Evolutionary conservation across 495 filamentous ascomycete species (phyloP), one percentile per base, ranked within the genome.

Genomic region (Aeminium ludgeri): DNA sequence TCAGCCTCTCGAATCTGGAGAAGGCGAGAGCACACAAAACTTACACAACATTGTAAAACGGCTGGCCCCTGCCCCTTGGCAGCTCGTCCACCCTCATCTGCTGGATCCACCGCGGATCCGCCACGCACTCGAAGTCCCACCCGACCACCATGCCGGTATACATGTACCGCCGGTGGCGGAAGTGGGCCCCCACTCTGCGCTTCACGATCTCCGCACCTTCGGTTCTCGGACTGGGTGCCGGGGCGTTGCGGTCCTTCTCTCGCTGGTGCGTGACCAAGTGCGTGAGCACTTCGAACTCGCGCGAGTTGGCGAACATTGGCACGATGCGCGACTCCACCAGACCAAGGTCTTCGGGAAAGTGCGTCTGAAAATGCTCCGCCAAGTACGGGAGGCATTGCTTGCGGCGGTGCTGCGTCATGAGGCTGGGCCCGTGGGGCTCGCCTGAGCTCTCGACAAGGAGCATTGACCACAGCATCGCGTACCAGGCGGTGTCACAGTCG

Each of bases 1-100:
- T 15, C 34, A 20, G 6, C 16, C 18, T 55, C 38, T 53, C 38
- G 45, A 23, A 34, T 33, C 20, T 28, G n/a, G 15, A 36, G 10
- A n/a, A n/a, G n/a, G n/a, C n/a, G n/a, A n/a, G n/a, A n/a, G n/a
- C n/a, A n/a, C 17, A 41, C 35, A 12, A 29, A 33, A 74, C 83
- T 54, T 61, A 91, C 84, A 92, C 54, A 44, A 78, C 77, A 54
- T 86, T 77, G 51, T 92, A 93, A 53, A 85, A 93, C 38, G 73
- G 78, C 57, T 86, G 81, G 36, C 76, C 60, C 34, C 74, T 64
- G n/a, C 79, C 81, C 43, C 63, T 59, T 12, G 62, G 57, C 18
- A 84, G 50, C 4, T 59, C 58, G 59, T 82, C 74, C 31, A 85
- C 68, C 17, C 64, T 58, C 72, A 81, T 78, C 41, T 65, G 59